Conservation (phyloP, 805 yeast species). For the Metschnikowia peoriensis region DNA sequence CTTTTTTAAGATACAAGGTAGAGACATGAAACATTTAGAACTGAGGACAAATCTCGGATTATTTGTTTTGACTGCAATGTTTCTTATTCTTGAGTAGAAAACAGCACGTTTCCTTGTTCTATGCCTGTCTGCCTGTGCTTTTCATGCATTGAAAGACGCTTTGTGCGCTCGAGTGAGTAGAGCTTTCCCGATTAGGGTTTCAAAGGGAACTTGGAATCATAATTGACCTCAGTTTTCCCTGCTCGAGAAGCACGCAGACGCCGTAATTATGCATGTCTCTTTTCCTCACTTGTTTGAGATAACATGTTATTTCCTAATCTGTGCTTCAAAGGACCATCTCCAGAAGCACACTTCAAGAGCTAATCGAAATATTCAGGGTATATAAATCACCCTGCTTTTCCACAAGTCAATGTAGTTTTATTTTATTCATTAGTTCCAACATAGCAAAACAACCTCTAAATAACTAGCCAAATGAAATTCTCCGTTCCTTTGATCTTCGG, state of each 20-base stretch:
- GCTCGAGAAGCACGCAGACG: background rate
- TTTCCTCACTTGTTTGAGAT: background rate
- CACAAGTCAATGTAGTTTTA: background rate
- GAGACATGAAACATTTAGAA: too few species aligned
- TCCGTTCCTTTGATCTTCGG: conserved; percentile 14
- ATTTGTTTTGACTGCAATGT: background rate
- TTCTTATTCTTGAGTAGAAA: background rate
- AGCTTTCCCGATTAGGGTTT: conserved; percentile 8
- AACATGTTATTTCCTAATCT: conserved; percentile 1
- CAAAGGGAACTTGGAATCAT: conserved; percentile 7
- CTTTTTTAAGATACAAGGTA: too few species aligned
- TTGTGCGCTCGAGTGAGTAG: conserved; percentile 6
- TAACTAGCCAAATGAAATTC: conserved; percentile 13
- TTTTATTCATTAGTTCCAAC: background rate
- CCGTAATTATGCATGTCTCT: background rate
- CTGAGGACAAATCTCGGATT: too few species aligned
- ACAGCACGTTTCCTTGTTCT: background rate
- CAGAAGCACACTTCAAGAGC: background rate
- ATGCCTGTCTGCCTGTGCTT: background rate
- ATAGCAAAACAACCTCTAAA: background rate
- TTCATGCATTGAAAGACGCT: conserved; percentile 1
- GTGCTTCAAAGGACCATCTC: conserved; percentile 12
- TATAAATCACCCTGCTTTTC: background rate
- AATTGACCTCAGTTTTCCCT: background rate
- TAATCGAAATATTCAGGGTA: background rate